Conservation (phyloP, 2,329 filamentous ascomycete genomes). For the Fusarium sp. region DNA sequence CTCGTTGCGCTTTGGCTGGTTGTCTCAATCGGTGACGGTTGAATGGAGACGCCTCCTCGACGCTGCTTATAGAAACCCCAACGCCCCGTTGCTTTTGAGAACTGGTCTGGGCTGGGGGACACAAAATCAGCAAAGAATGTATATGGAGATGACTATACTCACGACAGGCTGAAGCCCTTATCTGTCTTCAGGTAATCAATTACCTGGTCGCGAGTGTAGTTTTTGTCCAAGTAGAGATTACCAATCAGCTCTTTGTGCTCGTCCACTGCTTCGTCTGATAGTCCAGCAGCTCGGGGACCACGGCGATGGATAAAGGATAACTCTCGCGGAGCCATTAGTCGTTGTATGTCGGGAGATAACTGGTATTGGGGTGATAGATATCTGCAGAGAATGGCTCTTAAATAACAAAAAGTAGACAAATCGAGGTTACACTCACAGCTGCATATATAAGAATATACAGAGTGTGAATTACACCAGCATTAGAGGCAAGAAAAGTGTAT, state of each 20-base stretch:
- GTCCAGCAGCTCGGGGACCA: neutral
- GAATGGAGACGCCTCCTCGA: neutral
- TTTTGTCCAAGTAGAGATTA: neutral
- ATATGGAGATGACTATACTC: accelerated
- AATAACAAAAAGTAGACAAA: too few relatives aligned
- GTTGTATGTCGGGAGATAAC: neutral
- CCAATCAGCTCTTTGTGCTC: slow-evolving; percentile 5
- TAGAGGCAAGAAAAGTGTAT: too few relatives aligned
- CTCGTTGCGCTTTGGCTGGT: neutral
- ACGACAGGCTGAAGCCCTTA: neutral
- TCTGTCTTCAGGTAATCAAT: neutral
- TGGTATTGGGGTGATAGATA: neutral
- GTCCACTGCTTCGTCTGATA: neutral
- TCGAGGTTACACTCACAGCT: neutral
- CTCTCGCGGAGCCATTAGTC: neutral
- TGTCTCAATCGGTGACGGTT: accelerated
- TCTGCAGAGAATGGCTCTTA: neutral
- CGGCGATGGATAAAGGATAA: neutral
- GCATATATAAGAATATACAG: neutral
- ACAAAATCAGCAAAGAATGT: neutral
- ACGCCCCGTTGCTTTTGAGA: slow-evolving; percentile 11
- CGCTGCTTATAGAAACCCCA: slow-evolving; percentile 13
- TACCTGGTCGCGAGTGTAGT: slow-evolving; percentile 5
- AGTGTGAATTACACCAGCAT: too few relatives aligned
- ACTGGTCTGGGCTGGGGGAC: neutral